These are phyloP conservation scores for Begonia loranthoides DNA, from an alignment of 306 rosid genomes.

Conservation along the genomic window DNA sequence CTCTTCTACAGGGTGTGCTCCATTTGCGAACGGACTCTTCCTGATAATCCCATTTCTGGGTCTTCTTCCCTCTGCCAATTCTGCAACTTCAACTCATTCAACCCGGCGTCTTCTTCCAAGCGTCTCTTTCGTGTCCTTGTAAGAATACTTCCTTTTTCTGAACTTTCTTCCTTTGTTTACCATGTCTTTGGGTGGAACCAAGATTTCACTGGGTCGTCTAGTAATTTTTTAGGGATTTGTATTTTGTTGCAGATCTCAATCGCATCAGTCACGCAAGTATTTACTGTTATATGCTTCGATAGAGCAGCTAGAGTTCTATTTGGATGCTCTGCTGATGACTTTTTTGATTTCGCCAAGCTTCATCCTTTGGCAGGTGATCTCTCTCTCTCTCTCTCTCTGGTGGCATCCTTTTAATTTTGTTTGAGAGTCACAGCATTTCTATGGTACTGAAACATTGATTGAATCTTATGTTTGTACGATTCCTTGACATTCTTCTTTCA, in stretches of 20 bases:
- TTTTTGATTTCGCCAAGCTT: slow-evolving; percentile 53
- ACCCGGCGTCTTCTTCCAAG: slow-evolving; percentile 28
- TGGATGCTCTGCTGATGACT: slow-evolving; percentile 71
- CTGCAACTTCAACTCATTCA: slow-evolving; percentile 32
- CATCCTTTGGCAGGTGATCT: slow-evolving; percentile 48
- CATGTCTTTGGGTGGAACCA: neutral
- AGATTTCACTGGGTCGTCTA: neutral
- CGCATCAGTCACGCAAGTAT: slow-evolving; percentile 49
- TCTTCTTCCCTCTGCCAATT: slow-evolving; percentile 25
- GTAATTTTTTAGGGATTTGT: no score
- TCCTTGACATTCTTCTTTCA: neutral
- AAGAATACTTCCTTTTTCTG: neutral
- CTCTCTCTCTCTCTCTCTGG: neutral
- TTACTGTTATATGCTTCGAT: slow-evolving; percentile 55
- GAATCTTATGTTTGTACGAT: neutral
- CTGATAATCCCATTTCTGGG: slow-evolving; percentile 14
- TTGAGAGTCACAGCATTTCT: neutral
- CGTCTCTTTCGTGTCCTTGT: slow-evolving; percentile 64
- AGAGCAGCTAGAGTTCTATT: slow-evolving; percentile 49
- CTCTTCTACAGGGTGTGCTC: slow-evolving; percentile 48
- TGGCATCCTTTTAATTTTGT: neutral
- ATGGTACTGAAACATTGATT: neutral
- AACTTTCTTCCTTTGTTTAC: neutral
- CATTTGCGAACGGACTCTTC: slow-evolving; percentile 46
- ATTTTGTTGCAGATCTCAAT: slow-evolving; percentile 42